Evolutionary conservation across 495 filamentous ascomycete genomes (phyloP).

Genomic region (Tuber microsphaerosporum): DNA sequence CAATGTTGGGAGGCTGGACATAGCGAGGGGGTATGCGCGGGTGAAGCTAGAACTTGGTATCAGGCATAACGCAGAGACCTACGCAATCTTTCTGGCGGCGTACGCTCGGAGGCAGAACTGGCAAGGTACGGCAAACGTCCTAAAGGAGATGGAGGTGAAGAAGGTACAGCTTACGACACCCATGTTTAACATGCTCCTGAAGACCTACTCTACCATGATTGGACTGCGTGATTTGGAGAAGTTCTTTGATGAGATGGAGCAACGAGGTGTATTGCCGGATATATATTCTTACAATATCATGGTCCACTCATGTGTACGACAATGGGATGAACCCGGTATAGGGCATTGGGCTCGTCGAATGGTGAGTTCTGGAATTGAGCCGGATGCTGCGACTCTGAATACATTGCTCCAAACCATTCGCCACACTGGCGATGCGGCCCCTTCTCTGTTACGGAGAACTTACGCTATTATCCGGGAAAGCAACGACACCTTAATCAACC

Average conservation of each 20-base stretch:
- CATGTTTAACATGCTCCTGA: slow-evolving; percentile 34
- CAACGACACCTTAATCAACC: slow-evolving; percentile 1
- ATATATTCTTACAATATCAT: slow-evolving; percentile 37
- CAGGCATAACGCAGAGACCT: slow-evolving; percentile 33
- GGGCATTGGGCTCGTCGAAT: slow-evolving; percentile 26
- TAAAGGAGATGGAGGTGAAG: slow-evolving; percentile 29
- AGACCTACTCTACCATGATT: slow-evolving; percentile 7
- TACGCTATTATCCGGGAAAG: neutral
- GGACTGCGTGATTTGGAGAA: slow-evolving; percentile 16
- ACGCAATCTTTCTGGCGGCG: slow-evolving; percentile 28
- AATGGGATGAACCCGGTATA: slow-evolving; percentile 14
- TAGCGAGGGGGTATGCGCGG: slow-evolving; percentile 28
- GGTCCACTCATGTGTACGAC: slow-evolving; percentile 26
- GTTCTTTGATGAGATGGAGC: slow-evolving; percentile 35
- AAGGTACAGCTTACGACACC: slow-evolving; percentile 25
- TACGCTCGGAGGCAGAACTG: slow-evolving; percentile 32
- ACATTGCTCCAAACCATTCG: slow-evolving; percentile 33
- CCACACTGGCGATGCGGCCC: slow-evolving; percentile 10
- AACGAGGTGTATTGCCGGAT: slow-evolving; percentile 18
- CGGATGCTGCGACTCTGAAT: slow-evolving; percentile 36
- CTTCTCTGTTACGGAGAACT: slow-evolving; percentile 17
- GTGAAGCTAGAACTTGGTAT: slow-evolving; percentile 32
- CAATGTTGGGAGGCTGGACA: slow-evolving; percentile 13
- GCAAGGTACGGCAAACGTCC: slow-evolving; percentile 26
- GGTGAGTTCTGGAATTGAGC: slow-evolving; percentile 23